Base-by-base conservation (phyloP, 208 protist genomes). In the Leishmania arabica region DNA sequence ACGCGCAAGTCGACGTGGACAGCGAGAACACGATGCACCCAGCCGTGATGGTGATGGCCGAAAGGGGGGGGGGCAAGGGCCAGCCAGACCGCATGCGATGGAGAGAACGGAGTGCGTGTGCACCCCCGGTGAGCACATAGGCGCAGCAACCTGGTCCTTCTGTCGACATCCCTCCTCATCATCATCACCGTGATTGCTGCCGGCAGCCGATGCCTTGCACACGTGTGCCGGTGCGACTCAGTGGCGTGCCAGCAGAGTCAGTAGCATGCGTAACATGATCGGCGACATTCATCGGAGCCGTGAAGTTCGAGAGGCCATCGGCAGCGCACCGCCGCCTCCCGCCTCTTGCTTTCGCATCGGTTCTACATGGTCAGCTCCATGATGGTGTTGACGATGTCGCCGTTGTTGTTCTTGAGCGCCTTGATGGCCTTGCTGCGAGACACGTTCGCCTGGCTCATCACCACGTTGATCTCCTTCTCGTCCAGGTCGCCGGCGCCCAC, bases 321-420 rank as follows among this genome's bases (percentile, higher is more conserved):
- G 6, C 31, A 27, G n/a, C 31, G 64, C 15, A 34, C 60, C 0
- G 40, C 27, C 2, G 45, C 21, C 31, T 0, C 73, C 4, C 13
- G 8, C 34, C 42, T 49, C 60, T n/a, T 34, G 37, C 34, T 31
- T 68, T 31, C 11, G 9, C 21, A 49, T 34, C 7, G 62, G 9
- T 45, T 66, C 93, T 92, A 96, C 84, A 91, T 88, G 51, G 90
- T 95, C 37, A 97, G 89, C 79, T 95, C 91, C 91, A 97, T 92
- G 82, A 97, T 97, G 84, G 94, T 88, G 79, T 97, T 96, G 75
- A 97, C 94, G 69, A 97, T 88, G 76, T 97, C 94, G 69, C 92
- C 89, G 62, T 96, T 95, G 90, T 96, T 97, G 77, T 93, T 91
- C 86, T 92, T 91, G 69, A 97, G 91, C 24, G 93, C 94, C 75